Conservation (phyloP, 768 basidiomycete species). For the Russula compacta region DNA sequence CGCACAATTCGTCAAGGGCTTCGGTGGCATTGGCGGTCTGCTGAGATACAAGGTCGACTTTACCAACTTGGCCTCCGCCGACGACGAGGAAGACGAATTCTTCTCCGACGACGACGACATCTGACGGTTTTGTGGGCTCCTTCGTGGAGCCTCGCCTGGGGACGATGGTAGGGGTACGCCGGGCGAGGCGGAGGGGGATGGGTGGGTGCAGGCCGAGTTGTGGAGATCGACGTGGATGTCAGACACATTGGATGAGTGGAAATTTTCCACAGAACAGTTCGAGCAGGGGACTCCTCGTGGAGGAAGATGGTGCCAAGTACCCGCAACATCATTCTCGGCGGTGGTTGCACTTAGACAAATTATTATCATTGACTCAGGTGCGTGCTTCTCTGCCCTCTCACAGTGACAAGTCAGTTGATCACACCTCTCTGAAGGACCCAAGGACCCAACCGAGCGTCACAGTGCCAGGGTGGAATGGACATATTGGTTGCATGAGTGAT, state of each 20-base stretch:
- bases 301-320: neutral
- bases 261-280: neutral
- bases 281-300: neutral
- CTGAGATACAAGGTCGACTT: conserved; percentile 98
- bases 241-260: neutral
- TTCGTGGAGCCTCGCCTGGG: conserved; percentile 59
- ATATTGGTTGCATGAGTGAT: neutral
- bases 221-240: neutral
- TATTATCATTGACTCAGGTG: conserved; percentile 1
- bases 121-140: conserved; percentile 84
- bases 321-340: neutral
- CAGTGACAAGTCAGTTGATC: neutral
- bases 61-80: conserved; percentile 59
- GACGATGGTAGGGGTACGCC: conserved; percentile 42
- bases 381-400: neutral
- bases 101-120: conserved; percentile 65
- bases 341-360: conserved; percentile 1
- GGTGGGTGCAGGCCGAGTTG: neutral
- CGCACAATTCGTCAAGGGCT: conserved; percentile 96
- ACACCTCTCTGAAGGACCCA: neutral
- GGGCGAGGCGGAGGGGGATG: conserved; percentile 47
- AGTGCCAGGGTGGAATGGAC: neutral
- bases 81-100: conserved; percentile 82
- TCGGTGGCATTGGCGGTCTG: conserved; percentile 95
- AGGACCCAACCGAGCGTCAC: neutral